These are phyloP conservation scores for Arctium lappa DNA, from an alignment of 129 eudicot species.

Conservation along the genomic window DNA sequence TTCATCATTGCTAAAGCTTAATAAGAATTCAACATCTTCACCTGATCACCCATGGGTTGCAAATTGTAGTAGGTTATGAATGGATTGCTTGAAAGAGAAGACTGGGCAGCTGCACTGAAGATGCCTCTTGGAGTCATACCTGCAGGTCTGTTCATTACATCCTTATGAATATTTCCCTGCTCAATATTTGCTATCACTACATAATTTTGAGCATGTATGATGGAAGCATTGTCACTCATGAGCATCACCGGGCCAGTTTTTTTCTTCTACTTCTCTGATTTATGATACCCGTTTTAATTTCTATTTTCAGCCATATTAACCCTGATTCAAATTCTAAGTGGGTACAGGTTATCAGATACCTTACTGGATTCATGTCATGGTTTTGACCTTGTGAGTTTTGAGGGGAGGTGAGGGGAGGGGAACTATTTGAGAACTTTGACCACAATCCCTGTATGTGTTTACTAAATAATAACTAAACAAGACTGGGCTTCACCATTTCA, in stretches of 20 bases:
- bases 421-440: too few species aligned
- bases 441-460: not conserved
- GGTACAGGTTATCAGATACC: not conserved
- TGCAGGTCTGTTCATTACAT: conserved; percentile 60
- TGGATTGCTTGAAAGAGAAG: conserved; percentile 89
- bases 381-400: not conserved
- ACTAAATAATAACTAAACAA: not conserved
- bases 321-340: not conserved
- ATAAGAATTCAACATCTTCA: conserved; percentile 14
- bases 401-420: too few species aligned
- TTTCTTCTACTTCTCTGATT: not conserved
- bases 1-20: not conserved
- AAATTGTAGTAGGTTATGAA: conserved; percentile 76
- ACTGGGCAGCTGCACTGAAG: conserved; percentile 71
- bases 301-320: not conserved
- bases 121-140: conserved; percentile 92
- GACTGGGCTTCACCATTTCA: not conserved
- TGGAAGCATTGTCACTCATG: not conserved
- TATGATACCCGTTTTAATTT: not conserved
- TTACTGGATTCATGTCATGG: not conserved
- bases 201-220: not conserved
- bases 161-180: conserved; percentile 6
- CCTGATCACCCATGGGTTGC: conserved; percentile 30
- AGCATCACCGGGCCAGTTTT: not conserved
- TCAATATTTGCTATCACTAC: not conserved